phyloP scores from a whole-genome alignment of 2,329 filamentous ascomycete species.

The Aspergillus cejpii region DNA sequence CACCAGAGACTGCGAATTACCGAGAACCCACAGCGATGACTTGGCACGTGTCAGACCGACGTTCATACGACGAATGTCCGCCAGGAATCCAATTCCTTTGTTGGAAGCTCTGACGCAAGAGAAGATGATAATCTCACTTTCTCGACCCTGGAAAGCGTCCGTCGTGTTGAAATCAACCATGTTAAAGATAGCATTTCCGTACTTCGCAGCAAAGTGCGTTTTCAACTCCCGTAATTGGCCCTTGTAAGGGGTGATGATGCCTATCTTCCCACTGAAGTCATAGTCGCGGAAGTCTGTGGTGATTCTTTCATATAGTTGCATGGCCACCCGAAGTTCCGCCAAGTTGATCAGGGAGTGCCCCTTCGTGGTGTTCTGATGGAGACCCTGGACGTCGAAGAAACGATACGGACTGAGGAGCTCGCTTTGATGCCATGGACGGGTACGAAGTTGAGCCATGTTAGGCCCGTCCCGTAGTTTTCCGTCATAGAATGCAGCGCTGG shows the following conservation, averaged over 20 bases:
- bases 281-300: constrained; percentile 61
- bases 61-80: constrained; percentile 98
- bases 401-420: constrained; percentile 81
- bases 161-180: constrained; percentile 97
- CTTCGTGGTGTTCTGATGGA: constrained; percentile 70
- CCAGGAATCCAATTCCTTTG: constrained; percentile 96
- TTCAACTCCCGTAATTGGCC: constrained; percentile 79
- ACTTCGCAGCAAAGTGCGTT: constrained; percentile 62
- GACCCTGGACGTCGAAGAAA: constrained; percentile 92
- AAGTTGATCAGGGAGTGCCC: constrained; percentile 88
- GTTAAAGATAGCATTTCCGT: constrained; percentile 67
- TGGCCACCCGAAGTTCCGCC: constrained; percentile 76
- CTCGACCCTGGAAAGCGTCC: constrained; percentile 93
- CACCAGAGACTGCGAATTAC: constrained; percentile 77
- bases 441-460: constrained; percentile 69
- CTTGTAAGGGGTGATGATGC: constrained; percentile 97
- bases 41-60: constrained; percentile 95
- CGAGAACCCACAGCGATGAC: constrained; percentile 91
- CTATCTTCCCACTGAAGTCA: constrained; percentile 75
- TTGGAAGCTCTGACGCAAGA: constrained; percentile 91
- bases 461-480: constrained; percentile 75
- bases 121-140: constrained; percentile 98
- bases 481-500: constrained; percentile 88
- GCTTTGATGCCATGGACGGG: constrained; percentile 78
- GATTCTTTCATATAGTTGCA: constrained; percentile 76